Percentiles rank a stretch among this genome's conserved stretches.
These are phyloP conservation scores for Fusarium praegraminearum DNA, from an alignment of 2,329 filamentous ascomycete genomes.

Conservation along the genomic window DNA sequence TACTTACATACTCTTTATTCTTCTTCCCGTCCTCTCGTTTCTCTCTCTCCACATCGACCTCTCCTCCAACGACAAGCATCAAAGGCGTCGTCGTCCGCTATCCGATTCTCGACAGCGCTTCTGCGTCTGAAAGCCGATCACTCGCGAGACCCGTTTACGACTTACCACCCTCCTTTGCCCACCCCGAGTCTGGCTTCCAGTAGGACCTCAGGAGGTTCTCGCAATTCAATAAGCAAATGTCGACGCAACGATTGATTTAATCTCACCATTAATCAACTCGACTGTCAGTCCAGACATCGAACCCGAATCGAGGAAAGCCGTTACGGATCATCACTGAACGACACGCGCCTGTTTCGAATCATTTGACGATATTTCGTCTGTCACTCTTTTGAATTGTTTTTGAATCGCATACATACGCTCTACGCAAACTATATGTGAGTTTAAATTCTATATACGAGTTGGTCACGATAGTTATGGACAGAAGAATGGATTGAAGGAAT, in stretches of 20 bases:
- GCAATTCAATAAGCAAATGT: conserved; percentile 49
- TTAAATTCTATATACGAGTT: background rate
- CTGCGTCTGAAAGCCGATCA: conserved; percentile 42
- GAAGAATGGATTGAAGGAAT: background rate
- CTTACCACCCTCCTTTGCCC: conserved; percentile 39
- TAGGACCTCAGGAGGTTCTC: conserved; percentile 50
- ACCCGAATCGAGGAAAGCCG: conserved; percentile 26
- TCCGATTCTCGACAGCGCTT: conserved; percentile 50
- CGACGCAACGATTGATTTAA: conserved; percentile 50
- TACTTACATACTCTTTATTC: conserved; percentile 42
- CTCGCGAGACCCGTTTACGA: conserved; percentile 41
- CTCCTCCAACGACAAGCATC: conserved; percentile 50
- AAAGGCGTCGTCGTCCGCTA: conserved; percentile 52
- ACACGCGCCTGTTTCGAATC: conserved; percentile 47
- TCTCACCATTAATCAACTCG: conserved; percentile 31
- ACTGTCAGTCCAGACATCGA: conserved; percentile 33
- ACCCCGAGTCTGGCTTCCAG: conserved; percentile 42
- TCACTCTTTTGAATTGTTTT: conserved; percentile 59
- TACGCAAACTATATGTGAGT: conserved; percentile 50
- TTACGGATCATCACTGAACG: conserved; percentile 47
- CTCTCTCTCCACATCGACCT: conserved; percentile 48
- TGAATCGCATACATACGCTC: conserved; percentile 48
- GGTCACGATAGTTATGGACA: background rate
- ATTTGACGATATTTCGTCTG: conserved; percentile 61
- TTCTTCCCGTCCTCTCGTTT: conserved; percentile 42